Conservation (phyloP, 805 yeast species). For the Myxozyma neglecta region DNA sequence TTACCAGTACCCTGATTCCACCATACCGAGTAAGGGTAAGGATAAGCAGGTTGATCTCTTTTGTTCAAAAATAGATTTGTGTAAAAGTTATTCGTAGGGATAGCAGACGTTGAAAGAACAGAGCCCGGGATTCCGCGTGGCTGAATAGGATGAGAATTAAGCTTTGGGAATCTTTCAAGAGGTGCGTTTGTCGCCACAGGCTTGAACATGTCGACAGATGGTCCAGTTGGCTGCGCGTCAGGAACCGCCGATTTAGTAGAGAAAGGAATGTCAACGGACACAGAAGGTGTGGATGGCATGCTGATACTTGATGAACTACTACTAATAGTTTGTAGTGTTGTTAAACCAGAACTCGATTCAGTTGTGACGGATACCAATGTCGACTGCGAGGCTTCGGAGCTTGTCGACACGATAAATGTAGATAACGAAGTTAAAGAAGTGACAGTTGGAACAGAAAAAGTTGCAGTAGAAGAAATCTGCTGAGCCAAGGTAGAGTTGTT, state of each 20-base stretch:
- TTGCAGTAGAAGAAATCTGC: background rate
- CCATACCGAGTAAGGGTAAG: conserved; percentile 68
- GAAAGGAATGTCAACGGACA: too few species aligned
- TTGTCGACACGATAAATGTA: background rate
- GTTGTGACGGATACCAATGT: background rate
- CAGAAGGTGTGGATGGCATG: too few species aligned
- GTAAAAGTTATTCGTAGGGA: conserved; percentile 76
- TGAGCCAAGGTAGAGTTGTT: too few species aligned
- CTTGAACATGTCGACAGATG: conserved; percentile 16
- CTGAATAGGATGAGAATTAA: conserved; percentile 21
- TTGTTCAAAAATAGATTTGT: conserved; percentile 59
- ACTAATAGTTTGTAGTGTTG: too few species aligned
- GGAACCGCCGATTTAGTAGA: background rate
- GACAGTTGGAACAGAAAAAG: background rate
- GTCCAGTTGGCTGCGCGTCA: background rate
- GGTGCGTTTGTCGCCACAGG: conserved; percentile 27
- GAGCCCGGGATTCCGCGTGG: conserved; percentile 14
- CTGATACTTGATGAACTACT: too few species aligned
- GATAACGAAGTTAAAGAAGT: background rate
- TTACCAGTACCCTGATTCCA: conserved; percentile 49
- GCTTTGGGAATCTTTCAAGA: conserved; percentile 8
- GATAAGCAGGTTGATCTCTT: conserved; percentile 57
- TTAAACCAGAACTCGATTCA: too few species aligned
- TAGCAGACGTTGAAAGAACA: conserved; percentile 44
- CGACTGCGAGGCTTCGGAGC: background rate